Evolutionary conservation across 2,329 filamentous ascomycete species (phyloP), one percentile per base, ranked within the genome.

Genomic region (Fusarium pseudoanthophilum): DNA sequence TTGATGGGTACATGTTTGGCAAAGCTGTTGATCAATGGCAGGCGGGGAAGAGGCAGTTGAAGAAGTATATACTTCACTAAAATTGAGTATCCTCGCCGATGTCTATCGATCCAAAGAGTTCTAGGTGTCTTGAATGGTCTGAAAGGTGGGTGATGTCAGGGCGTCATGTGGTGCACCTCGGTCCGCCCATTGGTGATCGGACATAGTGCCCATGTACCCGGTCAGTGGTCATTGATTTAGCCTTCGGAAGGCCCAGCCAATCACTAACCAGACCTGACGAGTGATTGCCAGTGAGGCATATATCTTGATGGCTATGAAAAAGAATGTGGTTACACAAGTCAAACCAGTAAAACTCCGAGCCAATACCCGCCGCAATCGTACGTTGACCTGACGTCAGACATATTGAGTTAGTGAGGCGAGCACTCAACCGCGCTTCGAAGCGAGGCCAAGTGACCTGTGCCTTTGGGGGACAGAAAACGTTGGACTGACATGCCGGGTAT

Each of bases 1-100:
- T 72, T 15, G 62, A 63, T 11, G 67, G 51, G 21, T 72, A 70
- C 1, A 73, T 73, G 69, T 37, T 39, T 48, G 70, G 69, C 1
- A 70, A 59, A 11, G 70, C 65, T 11, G 42, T 49, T 34, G 42
- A 70, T 26, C 65, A 73, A 20, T 72, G 69, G 69, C 28, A 59
- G 11, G 28, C 34, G 3, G 65, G 64, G 0, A 39, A 53, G 2
- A 60, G 59, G 16, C 37, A 39, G 34, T n/a, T 69, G 39, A 60
- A 69, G 24, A 65, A 64, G 39, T 72, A 60, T 28, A 21, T 65
- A 24, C 49, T 72, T 20, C 69, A 72, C 30, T 72, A 21, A 53
- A 20, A 36, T 24, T 36, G 34, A 16, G 34, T 7, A 16, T 34
- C 16, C 3, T 7, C 6, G 34, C 14, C 34, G 6, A 16, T 14